Conservation (phyloP, 2,329 filamentous ascomycete genomes). For the Fusarium tricinctum region DNA sequence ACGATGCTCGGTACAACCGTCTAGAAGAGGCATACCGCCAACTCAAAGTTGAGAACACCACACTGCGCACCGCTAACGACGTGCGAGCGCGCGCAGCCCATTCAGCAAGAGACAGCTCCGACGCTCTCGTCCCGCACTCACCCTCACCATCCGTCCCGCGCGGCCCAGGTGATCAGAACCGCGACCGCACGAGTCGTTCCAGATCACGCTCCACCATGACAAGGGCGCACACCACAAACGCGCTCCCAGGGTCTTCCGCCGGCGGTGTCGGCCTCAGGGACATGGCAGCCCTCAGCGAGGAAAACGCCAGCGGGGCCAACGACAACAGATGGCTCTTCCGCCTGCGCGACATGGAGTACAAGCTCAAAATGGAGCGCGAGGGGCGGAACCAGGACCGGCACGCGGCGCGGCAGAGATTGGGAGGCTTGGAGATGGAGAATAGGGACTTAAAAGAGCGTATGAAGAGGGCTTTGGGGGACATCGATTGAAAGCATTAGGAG, state of each 20-base stretch:
- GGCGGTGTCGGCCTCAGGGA: constrained; percentile 49
- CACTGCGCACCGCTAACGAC: constrained; percentile 75
- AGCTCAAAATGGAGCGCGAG: constrained; percentile 91
- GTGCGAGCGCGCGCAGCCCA: constrained; percentile 66
- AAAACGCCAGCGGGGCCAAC: constrained; percentile 47
- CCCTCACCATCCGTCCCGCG: constrained; percentile 68
- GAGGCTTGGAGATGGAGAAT: constrained; percentile 81
- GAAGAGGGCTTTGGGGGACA: constrained; percentile 55
- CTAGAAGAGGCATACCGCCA: constrained; percentile 73
- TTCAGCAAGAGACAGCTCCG: constrained; percentile 56
- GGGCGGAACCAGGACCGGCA: constrained; percentile 85
- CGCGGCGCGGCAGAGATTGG: constrained; percentile 83
- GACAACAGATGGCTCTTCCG: constrained; percentile 88
- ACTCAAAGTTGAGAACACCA: constrained; percentile 76
- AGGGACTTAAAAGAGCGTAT: constrained; percentile 76
- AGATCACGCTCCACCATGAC: constrained; percentile 53
- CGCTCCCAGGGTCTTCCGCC: constrained; percentile 44
- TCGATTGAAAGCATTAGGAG: constrained; percentile 42
- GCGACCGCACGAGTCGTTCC: constrained; percentile 56
- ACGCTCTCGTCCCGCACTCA: constrained; percentile 58
- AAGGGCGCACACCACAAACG: constrained; percentile 51
- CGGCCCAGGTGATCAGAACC: constrained; percentile 63
- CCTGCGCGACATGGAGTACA: constrained; percentile 86
- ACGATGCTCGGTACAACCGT: constrained; percentile 63
- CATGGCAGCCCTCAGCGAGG: constrained; percentile 47